These are phyloP conservation scores for Aspergillus conjunctus DNA, from an alignment of 495 filamentous ascomycete genomes.

Conservation along the genomic window DNA sequence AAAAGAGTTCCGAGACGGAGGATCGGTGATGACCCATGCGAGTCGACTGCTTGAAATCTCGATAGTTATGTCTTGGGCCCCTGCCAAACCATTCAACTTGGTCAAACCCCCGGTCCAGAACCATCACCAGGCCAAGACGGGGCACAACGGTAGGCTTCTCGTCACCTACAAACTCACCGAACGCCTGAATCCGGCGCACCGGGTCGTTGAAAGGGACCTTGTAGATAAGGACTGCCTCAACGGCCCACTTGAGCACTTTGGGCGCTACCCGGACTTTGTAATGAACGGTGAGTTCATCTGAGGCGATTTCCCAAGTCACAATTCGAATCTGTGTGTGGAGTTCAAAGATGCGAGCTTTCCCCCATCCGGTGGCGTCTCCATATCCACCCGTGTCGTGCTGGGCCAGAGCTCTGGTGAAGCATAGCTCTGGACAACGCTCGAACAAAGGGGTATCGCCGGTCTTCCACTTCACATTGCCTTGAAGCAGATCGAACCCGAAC, in stretches of 20 bases:
- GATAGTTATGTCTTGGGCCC: conserved; percentile 16
- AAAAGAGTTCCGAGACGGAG: conserved; percentile 4
- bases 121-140: conserved; percentile 11
- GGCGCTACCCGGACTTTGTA: conserved; percentile 52
- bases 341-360: conserved; percentile 42
- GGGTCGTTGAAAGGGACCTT: conserved; percentile 47
- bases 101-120: conserved; percentile 4
- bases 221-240: conserved; percentile 49
- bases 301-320: conserved; percentile 37
- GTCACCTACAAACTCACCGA: conserved; percentile 42
- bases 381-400: conserved; percentile 59
- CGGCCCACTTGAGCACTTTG: conserved; percentile 55
- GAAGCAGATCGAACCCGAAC: conserved; percentile 26
- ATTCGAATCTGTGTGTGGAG: conserved; percentile 46
- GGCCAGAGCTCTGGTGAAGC: conserved; percentile 41
- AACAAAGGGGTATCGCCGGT: conserved; percentile 21
- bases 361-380: conserved; percentile 30
- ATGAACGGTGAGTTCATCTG: conserved; percentile 9
- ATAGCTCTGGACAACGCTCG: conserved; percentile 28
- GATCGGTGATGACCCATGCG: conserved; percentile 11
- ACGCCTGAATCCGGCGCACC: conserved; percentile 41
- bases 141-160: conserved; percentile 50
- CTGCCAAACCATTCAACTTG: conserved; percentile 15
- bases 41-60: conserved; percentile 17
- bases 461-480: conserved; percentile 26